phyloP scores from a whole-genome alignment of 331 rosid species.

The Cydonia oblonga region DNA sequence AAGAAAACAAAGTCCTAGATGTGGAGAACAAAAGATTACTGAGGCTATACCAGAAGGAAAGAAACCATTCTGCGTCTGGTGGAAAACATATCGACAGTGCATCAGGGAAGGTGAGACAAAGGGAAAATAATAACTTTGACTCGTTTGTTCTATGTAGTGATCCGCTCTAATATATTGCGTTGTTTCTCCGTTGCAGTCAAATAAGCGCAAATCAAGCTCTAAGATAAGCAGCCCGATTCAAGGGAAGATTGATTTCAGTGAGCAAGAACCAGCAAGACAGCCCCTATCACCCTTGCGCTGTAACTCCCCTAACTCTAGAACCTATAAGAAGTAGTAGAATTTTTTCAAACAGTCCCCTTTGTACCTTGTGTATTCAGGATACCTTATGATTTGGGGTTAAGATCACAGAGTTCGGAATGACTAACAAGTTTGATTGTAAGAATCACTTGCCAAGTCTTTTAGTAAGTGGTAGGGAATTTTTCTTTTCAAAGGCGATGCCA shows the following conservation, averaged over 20 bases:
- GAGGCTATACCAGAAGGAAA: constrained; percentile 38
- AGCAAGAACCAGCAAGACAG: constrained; percentile 41
- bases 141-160: not conserved
- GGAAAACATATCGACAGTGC: constrained; percentile 46
- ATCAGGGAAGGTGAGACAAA: constrained; percentile 57
- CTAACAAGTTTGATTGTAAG: constrained; percentile 8
- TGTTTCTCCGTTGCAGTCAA: constrained; percentile 50
- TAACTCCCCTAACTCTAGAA: constrained; percentile 61
- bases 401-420: not conserved
- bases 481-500: not conserved
- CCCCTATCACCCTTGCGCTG: constrained; percentile 64
- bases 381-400: not conserved
- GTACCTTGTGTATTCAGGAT: not conserved
- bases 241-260: constrained; percentile 52
- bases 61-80: constrained; percentile 37
- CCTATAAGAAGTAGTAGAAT: constrained; percentile 32
- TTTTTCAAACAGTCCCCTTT: not conserved
- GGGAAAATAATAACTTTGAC: not conserved
- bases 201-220: constrained; percentile 65
- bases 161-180: not conserved
- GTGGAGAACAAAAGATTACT: constrained; percentile 52
- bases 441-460: not conserved
- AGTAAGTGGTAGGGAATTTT: not conserved
- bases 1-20: constrained; percentile 51
- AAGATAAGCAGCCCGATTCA: constrained; percentile 38